Evolutionary conservation across 1,139 yeast species (phyloP).

Genomic region (Torulaspora pretoriensis): DNA sequence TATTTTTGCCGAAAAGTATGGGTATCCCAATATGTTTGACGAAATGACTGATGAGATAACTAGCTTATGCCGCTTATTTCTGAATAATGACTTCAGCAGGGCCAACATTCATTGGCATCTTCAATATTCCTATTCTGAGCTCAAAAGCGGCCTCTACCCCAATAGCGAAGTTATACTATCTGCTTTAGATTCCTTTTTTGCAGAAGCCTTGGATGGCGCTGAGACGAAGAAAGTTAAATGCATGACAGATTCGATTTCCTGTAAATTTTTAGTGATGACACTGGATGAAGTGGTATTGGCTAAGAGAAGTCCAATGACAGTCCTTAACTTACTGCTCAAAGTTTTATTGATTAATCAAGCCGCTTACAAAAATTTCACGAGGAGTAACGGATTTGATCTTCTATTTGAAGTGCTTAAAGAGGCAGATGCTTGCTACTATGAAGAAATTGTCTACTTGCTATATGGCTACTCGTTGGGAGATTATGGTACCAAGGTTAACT

Average conservation of each 20-base stretch:
- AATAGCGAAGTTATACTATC: slow-evolving; percentile 20
- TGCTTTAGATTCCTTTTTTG: slow-evolving; percentile 17
- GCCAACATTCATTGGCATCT: slow-evolving; percentile 42
- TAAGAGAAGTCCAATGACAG: slow-evolving; percentile 44
- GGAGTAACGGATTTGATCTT: slow-evolving; percentile 52
- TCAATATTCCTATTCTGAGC: slow-evolving; percentile 41
- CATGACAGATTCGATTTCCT: slow-evolving; percentile 54
- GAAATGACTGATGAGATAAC: slow-evolving; percentile 38
- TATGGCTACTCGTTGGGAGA: slow-evolving; percentile 18
- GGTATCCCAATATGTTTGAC: slow-evolving; percentile 43
- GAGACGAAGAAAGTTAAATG: slow-evolving; percentile 17
- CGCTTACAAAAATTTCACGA: slow-evolving; percentile 48
- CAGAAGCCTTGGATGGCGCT: slow-evolving; percentile 12
- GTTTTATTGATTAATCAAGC: slow-evolving; percentile 48
- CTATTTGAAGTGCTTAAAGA: slow-evolving; percentile 41
- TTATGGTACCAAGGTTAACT: slow-evolving; percentile 4
- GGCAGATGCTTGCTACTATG: slow-evolving; percentile 36
- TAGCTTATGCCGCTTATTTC: slow-evolving; percentile 39
- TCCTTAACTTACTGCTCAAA: slow-evolving; percentile 49
- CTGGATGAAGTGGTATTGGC: slow-evolving; percentile 40
- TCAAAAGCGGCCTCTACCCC: slow-evolving; percentile 28
- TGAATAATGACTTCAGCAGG: slow-evolving; percentile 40
- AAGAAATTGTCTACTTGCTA: slow-evolving; percentile 25
- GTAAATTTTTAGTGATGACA: slow-evolving; percentile 62
- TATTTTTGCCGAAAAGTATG: slow-evolving; percentile 8